Evolutionary conservation across 371 early-diverging fungal species (phyloP).

Genomic region (Catenaria anguillulae): DNA sequence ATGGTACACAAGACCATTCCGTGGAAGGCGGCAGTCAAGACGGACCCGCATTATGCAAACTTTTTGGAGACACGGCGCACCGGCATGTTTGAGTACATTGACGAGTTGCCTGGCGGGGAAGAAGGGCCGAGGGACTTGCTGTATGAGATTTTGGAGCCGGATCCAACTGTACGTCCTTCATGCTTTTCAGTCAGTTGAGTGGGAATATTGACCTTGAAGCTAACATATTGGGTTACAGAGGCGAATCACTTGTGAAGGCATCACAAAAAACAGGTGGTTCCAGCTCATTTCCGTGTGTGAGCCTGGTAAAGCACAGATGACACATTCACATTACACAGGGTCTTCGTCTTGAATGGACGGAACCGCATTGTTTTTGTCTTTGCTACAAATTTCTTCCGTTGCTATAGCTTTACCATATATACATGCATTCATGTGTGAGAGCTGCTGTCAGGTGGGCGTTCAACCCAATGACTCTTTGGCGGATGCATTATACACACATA

Average conservation of each 20-base stretch:
- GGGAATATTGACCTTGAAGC: not conserved
- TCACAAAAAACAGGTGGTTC: conserved; percentile 48
- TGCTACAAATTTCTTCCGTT: too few relatives aligned
- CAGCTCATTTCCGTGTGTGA: conserved; percentile 35
- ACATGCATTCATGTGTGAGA: too few relatives aligned
- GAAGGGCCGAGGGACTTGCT: conserved; percentile 5
- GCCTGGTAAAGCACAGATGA: not conserved
- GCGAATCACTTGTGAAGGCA: conserved; percentile 42
- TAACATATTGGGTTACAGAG: conserved; percentile 14
- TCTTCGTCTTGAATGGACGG: too few relatives aligned
- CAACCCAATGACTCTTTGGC: too few relatives aligned
- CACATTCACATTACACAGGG: too few relatives aligned
- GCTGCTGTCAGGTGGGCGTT: too few relatives aligned
- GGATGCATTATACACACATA: too few relatives aligned
- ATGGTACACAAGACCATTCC: conserved; percentile 59
- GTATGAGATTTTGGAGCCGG: conserved; percentile 8
- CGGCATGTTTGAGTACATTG: conserved; percentile 9
- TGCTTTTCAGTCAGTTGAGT: not conserved
- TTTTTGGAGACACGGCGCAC: not conserved
- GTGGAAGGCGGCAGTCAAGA: conserved; percentile 52
- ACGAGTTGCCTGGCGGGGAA: not conserved
- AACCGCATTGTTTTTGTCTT: too few relatives aligned
- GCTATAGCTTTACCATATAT: too few relatives aligned
- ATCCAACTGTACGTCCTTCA: conserved; percentile 30
- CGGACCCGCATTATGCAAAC: conserved; percentile 34